phyloP scores from a whole-genome alignment of 257 asterid species.

The Solanum chmielewskii region DNA sequence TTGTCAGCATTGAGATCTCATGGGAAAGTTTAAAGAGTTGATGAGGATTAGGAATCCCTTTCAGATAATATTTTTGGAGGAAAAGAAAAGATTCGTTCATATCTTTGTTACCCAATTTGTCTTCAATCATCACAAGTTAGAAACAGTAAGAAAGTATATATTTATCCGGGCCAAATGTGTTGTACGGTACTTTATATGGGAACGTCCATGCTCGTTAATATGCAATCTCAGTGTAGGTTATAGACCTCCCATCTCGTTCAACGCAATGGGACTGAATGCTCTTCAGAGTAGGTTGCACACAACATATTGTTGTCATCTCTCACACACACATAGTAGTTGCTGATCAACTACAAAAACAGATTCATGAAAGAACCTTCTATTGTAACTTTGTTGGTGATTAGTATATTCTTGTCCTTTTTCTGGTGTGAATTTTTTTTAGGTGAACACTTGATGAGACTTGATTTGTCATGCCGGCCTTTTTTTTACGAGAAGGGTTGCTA shows the following conservation, averaged over 20 bases:
- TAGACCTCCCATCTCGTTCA: not conserved
- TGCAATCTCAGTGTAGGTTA: not conserved
- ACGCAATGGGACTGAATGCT: not conserved
- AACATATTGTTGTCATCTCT: not conserved
- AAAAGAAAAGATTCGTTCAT: not conserved
- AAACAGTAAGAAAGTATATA: not conserved
- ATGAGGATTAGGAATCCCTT: not conserved
- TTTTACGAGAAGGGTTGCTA: not conserved
- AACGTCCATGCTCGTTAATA: not conserved
- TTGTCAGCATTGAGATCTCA: not conserved
- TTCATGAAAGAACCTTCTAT: not conserved
- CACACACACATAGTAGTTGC: not conserved
- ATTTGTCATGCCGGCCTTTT: not conserved
- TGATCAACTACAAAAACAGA: not conserved
- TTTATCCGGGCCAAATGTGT: not conserved
- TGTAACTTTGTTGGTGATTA: not conserved
- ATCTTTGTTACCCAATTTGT: not conserved
- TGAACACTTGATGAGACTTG: not conserved
- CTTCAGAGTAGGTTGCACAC: not conserved
- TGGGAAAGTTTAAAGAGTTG: not conserved
- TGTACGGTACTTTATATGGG: not conserved
- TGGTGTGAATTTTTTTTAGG: not conserved
- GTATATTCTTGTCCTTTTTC: not conserved
- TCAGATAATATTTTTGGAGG: not conserved
- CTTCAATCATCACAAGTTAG: not conserved